Percentiles rank a stretch among this genome's conserved stretches.
These are phyloP conservation scores for Colletotrichum coccodes DNA, from an alignment of 2,329 filamentous ascomycete genomes.

Conservation along the genomic window DNA sequence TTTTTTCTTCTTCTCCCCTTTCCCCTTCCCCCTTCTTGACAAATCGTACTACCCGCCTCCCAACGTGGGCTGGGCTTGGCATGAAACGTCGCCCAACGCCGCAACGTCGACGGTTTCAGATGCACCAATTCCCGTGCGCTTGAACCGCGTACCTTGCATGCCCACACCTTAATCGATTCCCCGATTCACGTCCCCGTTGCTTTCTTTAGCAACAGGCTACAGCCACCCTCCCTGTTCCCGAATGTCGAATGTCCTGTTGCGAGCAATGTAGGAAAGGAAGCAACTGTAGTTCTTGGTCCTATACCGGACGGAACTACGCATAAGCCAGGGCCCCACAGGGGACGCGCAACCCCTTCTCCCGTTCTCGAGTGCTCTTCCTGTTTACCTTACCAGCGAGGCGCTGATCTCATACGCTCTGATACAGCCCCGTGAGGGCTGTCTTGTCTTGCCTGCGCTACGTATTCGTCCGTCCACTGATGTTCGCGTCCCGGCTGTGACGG, in stretches of 20 bases:
- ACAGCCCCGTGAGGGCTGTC: conserved; percentile 29
- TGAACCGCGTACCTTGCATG: conserved; percentile 33
- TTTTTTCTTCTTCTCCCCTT: background rate
- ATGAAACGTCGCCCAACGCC: conserved; percentile 33
- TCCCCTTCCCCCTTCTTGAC: conserved; percentile 3
- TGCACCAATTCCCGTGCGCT: conserved; percentile 31
- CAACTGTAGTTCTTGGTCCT: background rate
- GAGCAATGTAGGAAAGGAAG: background rate
- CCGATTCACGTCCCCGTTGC: conserved; percentile 28
- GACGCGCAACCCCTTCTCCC: conserved; percentile 30
- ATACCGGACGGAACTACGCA: conserved; percentile 28
- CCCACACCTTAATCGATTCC: conserved; percentile 27
- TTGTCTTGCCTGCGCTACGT: conserved; percentile 22
- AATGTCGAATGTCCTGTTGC: background rate
- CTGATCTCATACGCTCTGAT: conserved; percentile 33
- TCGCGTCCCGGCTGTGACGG: background rate
- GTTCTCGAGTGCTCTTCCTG: conserved; percentile 17
- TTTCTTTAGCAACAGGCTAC: conserved; percentile 30
- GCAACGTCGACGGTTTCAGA: conserved; percentile 34
- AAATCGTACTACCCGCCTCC: conserved; percentile 23
- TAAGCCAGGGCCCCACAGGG: conserved; percentile 32
- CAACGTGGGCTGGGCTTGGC: conserved; percentile 28
- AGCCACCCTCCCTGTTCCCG: conserved; percentile 23
- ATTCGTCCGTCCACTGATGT: conserved; percentile 5
- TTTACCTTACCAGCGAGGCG: conserved; percentile 10